Evolutionary conservation across 169 alveolate genomes (phyloP), one percentile per base, ranked within the genome.

Genomic region (Plasmodium coatneyi): DNA sequence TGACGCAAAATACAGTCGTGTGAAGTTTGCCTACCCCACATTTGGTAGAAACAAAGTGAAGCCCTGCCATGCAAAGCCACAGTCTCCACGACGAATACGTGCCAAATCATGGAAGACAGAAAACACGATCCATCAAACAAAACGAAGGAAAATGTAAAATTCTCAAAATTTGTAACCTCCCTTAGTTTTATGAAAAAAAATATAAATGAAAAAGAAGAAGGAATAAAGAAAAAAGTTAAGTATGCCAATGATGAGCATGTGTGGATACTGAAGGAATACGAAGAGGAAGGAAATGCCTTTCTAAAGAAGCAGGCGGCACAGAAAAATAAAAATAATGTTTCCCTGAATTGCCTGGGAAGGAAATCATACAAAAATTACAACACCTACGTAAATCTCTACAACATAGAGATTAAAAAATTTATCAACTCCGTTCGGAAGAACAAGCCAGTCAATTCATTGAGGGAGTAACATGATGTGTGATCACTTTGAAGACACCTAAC

Each of bases 141-240:
- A 79, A 54, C 46, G 81, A 87, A 79, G 79, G 93, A 52, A 12
- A 72, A 87, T 66, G 82, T 36, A 10, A 87, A 87, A 70, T 87
- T 87, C 60, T 87, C 93, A 14, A 87, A 87, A 66, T 87, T 76
- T 79, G 93, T 87, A 14, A 87, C 93, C n/a, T 87, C 93, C 2
- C 56, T 87, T 30, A 76, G 93, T 54, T 87, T 87, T 87, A 87
- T 87, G 93, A 87, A 87, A 87, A 87, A 87, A 80, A 87, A 79
- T 60, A 66, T 16, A 78, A 79, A 87, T 39, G 92, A 41, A 7
- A 49, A 87, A 12, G 89, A 87, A 34, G 93, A 87, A 19, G 82
- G 82, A 60, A 81, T 70, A n/a, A 87, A 87, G 36, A 87, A 87
- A 70, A 87, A 87, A 79, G 71, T 87, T 6, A 87, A 87, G 52